Evolutionary conservation across 2,329 filamentous ascomycete genomes (phyloP), one percentile per base, ranked within the genome.

Genomic region (Coniella lustricola): DNA sequence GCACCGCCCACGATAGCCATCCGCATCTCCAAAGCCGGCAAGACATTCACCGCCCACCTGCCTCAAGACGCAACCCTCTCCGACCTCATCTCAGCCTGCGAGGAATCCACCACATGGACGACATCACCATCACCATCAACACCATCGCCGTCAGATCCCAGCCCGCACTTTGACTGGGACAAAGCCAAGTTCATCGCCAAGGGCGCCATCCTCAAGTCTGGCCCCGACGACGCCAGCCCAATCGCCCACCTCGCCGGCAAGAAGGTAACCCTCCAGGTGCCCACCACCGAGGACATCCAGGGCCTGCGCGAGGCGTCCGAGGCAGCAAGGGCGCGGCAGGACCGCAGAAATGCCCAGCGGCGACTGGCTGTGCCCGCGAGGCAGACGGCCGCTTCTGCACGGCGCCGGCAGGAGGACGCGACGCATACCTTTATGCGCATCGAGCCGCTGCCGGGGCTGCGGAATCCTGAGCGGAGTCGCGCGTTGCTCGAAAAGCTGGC

Each of bases 371-470:
- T 46, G 22, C 44, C 51, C 17, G 44, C 58, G 46, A 36, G 36
- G 55, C 50, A 43, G 21, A 46, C 55, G 48, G 61, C 62, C 18
- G 10, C 25, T 10, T n/a, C n/a, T n/a, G n/a, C n/a, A n/a, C 63
- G 57, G 37, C 55, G 51, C 48, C 60, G 64, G 53, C 61, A 59
- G 62, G 79, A 81, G n/a, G 77, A 84, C 50, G 70, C 73, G 17
- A 74, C 72, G 51, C 95, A 95, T 69, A 95, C 87, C 0, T 98
- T 98, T 68, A 76, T 84, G 54, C 79, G 80, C 0, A 73, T 97
- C 1, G 77, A 82, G 1, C 87, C 90, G 0, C 76, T 98, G 0
- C 70, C 79, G 0, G 82, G 91, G 59, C 82, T 97, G 0, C 89
- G 90, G 0, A 77, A 85, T 47, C 84, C 90, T 0, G 76, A 84